A percentile compares a stretch with the other conserved stretches of the same genome.
These are phyloP conservation scores for Kalmusia sp. DNA, from an alignment of 2,329 filamentous ascomycete genomes.

Conservation along the genomic window DNA sequence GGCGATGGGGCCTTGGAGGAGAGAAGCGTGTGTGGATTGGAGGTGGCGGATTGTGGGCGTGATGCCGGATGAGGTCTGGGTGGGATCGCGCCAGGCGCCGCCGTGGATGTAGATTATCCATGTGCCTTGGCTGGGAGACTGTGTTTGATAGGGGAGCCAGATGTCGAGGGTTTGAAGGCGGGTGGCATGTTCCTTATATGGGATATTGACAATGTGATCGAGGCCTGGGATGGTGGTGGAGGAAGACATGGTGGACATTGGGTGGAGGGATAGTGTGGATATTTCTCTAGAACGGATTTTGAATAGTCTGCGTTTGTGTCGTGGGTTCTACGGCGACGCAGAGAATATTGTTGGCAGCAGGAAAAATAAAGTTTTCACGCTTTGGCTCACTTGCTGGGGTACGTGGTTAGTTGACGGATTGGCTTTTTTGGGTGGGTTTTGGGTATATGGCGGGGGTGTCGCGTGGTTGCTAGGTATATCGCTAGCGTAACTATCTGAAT, in stretches of 20 bases:
- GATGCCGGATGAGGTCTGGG: conserved; percentile 47
- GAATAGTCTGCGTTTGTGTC: no score
- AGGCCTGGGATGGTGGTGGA: conserved; percentile 8
- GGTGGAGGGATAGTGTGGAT: neutral
- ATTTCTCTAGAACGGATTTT: neutral
- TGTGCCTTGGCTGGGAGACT: conserved; percentile 1
- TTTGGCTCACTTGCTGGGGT: no score
- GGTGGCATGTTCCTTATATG: conserved; percentile 34
- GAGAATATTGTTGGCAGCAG: no score
- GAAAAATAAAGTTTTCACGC: no score
- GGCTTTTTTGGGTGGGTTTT: no score
- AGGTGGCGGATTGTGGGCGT: conserved; percentile 47
- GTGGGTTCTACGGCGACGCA: no score
- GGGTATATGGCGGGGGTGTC: no score
- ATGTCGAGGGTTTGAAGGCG: conserved; percentile 52
- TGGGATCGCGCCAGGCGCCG: conserved; percentile 58
- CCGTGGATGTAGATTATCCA: conserved; percentile 57
- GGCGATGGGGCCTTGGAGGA: conserved; percentile 49
- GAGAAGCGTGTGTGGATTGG: conserved; percentile 18
- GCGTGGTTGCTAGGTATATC: no score
- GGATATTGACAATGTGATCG: conserved; percentile 26
- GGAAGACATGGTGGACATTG: conserved; percentile 23
- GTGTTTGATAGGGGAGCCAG: conserved; percentile 45
- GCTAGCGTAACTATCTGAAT: no score
- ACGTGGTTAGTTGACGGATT: no score